phyloP scores from a whole-genome alignment of 1,139 yeast genomes.

The Suhomyces chickasaworum region DNA sequence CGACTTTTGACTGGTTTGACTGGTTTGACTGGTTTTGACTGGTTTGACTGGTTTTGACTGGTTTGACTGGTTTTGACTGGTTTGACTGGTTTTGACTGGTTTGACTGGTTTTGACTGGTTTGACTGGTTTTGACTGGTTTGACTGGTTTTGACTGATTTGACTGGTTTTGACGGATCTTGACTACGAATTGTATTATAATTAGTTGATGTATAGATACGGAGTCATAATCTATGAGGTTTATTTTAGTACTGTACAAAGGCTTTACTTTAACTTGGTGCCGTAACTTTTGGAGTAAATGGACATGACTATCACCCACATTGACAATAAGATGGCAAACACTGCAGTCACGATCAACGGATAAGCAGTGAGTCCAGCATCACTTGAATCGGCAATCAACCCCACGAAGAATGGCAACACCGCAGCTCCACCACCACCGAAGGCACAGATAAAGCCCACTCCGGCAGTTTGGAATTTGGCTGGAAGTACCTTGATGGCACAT shows the following conservation, averaged over 20 bases:
- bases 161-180: too few relatives aligned
- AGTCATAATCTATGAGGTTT: constrained; percentile 1
- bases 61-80: too few relatives aligned
- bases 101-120: too few relatives aligned
- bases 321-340: constrained; percentile 29
- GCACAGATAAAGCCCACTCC: constrained; percentile 81
- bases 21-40: too few relatives aligned
- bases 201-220: constrained; percentile 1
- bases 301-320: constrained; percentile 31
- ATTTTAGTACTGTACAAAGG: not conserved
- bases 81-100: too few relatives aligned
- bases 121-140: too few relatives aligned
- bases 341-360: constrained; percentile 35
- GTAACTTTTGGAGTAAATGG: constrained; percentile 7
- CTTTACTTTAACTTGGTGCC: constrained; percentile 2
- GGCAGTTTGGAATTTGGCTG: constrained; percentile 59
- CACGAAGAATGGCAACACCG: constrained; percentile 63
- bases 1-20: too few relatives aligned
- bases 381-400: constrained; percentile 52
- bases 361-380: constrained; percentile 33
- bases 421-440: constrained; percentile 75
- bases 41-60: too few relatives aligned
- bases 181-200: not conserved
- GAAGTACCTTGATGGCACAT: constrained; percentile 63
- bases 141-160: too few relatives aligned